Base-by-base conservation (phyloP, 2,329 filamentous ascomycete species). In the Colletotrichum orchidophilum region DNA sequence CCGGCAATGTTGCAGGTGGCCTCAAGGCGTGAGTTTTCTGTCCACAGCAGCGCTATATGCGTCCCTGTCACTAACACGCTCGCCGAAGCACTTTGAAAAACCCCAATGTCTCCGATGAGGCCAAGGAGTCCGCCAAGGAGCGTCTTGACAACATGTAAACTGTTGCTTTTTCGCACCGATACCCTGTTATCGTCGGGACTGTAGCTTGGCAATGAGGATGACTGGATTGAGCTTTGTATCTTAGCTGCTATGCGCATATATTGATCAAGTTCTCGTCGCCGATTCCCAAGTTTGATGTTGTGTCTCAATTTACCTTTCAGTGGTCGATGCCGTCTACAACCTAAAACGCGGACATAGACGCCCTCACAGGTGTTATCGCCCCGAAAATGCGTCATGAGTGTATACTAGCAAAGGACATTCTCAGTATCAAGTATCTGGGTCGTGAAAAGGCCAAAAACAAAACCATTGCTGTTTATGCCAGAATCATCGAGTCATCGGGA, bases 51-150 rank as follows among this genome's bases (percentile, higher is more conserved):
- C 1, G 26, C 7, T 1, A 1, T 6, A 3, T 9, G 13, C 12
- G 29, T 53, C 21, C 39, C 3, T 18, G 50, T 31, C 3, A 46
- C 27, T 42, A 8, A 26, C 1, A 74, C 61, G 50, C 5, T 68
- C 75, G 15, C 73, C 1, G 0, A 13, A 85, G 83, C 7, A 85
- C 87, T 18, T 71, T 88, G 35, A 87, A 87, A 62, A 90, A 90
- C 76, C 87, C 87, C n/a, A 86, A 87, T 3, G 84, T 86, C 5
- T 87, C 87, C 0, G 83, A 87, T 0, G 87, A 88, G 78, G 86
- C 87, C 4, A 90, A 90, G 82, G 73, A 87, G 76, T 83, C 81
- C 7, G 87, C 86, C n/a, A 81, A 87, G 81, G 82, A 88, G 76
- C 82, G 85, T 50, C 82, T 89, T 18, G 77, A 87, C 52, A 74